Evolutionary conservation across 768 basidiomycete species (phyloP).

Genomic region (Podaxis sp.): DNA sequence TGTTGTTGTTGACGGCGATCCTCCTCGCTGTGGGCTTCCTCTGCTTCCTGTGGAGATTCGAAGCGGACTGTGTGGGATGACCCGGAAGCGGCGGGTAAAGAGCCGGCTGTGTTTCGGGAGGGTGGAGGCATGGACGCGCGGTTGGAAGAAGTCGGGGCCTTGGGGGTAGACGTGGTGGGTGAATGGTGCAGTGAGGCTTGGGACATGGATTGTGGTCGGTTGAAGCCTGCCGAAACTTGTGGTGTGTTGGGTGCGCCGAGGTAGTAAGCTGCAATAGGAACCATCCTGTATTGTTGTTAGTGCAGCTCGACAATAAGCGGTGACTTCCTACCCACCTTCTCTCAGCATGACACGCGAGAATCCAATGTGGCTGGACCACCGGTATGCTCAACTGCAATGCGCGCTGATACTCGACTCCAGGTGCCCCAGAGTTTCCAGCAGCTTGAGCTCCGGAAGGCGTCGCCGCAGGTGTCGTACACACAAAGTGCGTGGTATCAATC

Average conservation of each 20-base stretch:
- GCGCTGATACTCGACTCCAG: conserved; percentile 90
- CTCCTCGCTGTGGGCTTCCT: conserved; percentile 30
- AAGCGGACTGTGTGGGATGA: conserved; percentile 26
- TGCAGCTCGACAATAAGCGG: neutral
- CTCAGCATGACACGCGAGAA: conserved; percentile 83
- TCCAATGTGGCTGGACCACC: conserved; percentile 92
- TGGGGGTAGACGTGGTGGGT: conserved; percentile 28
- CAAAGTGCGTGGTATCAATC: conserved; percentile 98
- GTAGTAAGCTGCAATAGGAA: conserved; percentile 79
- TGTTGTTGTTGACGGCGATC: conserved; percentile 16
- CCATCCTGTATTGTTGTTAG: conserved; percentile 53
- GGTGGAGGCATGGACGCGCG: conserved; percentile 69
- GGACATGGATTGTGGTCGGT: conserved; percentile 74
- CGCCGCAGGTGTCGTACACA: conserved; percentile 85
- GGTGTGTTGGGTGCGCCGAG: conserved; percentile 60
- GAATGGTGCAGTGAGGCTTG: conserved; percentile 52
- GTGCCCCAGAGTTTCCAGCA: conserved; percentile 50
- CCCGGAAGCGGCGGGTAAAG: conserved; percentile 20
- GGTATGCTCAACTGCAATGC: conserved; percentile 92
- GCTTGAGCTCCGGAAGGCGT: conserved; percentile 55
- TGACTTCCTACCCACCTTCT: conserved; percentile 54
- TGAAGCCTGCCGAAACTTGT: conserved; percentile 29
- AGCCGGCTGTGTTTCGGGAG: conserved; percentile 33
- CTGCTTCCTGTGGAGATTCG: conserved; percentile 48
- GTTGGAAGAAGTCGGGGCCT: conserved; percentile 31